A percentile compares a stretch with the other conserved stretches of the same genome.
phyloP scores from a whole-genome alignment of 1,284 basidiomycete species.

The Cutaneotrichosporon sp. region DNA sequence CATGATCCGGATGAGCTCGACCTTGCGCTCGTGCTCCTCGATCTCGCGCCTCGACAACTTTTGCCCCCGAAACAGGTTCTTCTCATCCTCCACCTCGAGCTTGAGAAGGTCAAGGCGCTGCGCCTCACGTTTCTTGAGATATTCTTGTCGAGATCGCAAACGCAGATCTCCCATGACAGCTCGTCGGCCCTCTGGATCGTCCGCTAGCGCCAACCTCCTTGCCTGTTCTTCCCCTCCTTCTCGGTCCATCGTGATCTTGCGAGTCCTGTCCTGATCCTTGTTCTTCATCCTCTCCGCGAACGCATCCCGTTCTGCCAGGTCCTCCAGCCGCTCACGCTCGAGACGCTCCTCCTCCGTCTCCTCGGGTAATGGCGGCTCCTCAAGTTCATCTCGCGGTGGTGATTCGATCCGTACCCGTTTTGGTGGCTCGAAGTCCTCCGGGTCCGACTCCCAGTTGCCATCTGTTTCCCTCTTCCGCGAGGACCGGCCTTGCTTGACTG shows the following conservation, averaged over 20 bases:
- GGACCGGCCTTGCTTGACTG: slow-evolving; percentile 57
- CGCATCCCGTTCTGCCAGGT: slow-evolving; percentile 81
- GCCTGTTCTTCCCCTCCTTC: slow-evolving; percentile 78
- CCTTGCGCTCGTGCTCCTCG: slow-evolving; percentile 80
- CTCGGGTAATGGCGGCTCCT: slow-evolving; percentile 28
- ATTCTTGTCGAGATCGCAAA: slow-evolving; percentile 82
- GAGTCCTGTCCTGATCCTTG: slow-evolving; percentile 77
- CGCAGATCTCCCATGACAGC: slow-evolving; percentile 78
- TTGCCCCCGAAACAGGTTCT: slow-evolving; percentile 74
- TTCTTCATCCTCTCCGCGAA: slow-evolving; percentile 83
- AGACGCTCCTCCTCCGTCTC: slow-evolving; percentile 62
- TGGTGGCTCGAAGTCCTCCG: slow-evolving; percentile 59
- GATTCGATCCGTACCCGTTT: slow-evolving; percentile 45
- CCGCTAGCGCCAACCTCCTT: slow-evolving; percentile 71
- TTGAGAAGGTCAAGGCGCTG: slow-evolving; percentile 93
- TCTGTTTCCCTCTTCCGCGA: slow-evolving; percentile 68
- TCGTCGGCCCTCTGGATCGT: slow-evolving; percentile 71
- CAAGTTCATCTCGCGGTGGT: slow-evolving; percentile 24
- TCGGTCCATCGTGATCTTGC: slow-evolving; percentile 87
- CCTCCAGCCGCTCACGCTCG: slow-evolving; percentile 72
- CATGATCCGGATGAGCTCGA: slow-evolving; percentile 83
- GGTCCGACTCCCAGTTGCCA: slow-evolving; percentile 51
- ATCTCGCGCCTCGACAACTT: slow-evolving; percentile 79
- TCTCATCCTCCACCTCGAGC: slow-evolving; percentile 88
- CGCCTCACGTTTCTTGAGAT: slow-evolving; percentile 89